Evolutionary conservation across 768 basidiomycete species (phyloP), one percentile per base, ranked within the genome.

Genomic region (Kwoniella newhampshirensis): DNA sequence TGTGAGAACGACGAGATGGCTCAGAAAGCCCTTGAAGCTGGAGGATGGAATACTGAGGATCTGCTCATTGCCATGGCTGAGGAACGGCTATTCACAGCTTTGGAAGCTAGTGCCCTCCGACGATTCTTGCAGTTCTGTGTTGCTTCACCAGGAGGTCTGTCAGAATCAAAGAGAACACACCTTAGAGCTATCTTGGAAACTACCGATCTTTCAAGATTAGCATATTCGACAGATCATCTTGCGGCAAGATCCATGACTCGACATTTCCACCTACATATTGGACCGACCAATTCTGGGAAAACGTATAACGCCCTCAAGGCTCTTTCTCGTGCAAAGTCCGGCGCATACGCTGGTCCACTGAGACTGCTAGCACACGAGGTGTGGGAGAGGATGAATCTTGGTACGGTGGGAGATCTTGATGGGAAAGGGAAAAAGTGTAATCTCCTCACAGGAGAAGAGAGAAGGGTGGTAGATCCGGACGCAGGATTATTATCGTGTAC

Each of bases 231-330:
- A 12, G 50, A 64, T 12, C 55, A 63, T n/a, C 70, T 70, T 40
- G 69, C 75, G 37, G 54, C 57, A 0, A 84, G 94, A 9, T 67
- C 74, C 11, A 78, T 85, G 61, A 81, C 80, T 17, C 82, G 93
- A 18, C 89, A 86, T 64, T 79, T 98, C 65, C 87, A 93, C 74
- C 86, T 98, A 81, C 94, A 99, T 67, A 91, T 99, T 37, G 96
- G 94, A 0, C 96, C 96, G 0, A 98, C 96, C 21, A 99, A 98
- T 76, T 90, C 89, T 60, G 96, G 94, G 27, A 99, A 99, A 79
- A 99, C 94, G 0, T 86, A 98, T 70, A 86, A 88, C 68, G 96
- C 94, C 0, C 79, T 99, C 8, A 86, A 89, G 41, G 90, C 92
- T 0, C 82, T 99, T 1, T 88, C 91, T 0, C 83, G 85, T 3